A percentile compares a stretch with the other conserved stretches of the same genome.
phyloP scores from a whole-genome alignment of 1,139 yeast genomes.

The Protomyces inundatus region DNA sequence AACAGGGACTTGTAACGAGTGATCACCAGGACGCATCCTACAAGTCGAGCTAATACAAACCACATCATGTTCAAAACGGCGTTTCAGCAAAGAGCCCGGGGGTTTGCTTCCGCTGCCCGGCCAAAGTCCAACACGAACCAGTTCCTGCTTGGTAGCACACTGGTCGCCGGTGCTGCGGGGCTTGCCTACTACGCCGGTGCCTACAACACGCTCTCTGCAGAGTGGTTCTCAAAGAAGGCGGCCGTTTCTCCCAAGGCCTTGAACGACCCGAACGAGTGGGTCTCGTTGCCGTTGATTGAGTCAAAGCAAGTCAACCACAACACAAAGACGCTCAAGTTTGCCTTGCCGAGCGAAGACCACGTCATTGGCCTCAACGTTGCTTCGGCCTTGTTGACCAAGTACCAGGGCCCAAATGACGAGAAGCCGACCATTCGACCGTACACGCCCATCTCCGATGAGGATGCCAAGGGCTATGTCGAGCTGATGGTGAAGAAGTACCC shows the following conservation, averaged over 20 bases:
- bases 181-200: constrained; percentile 5
- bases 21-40: too few species aligned
- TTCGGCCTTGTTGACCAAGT: constrained; percentile 74
- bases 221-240: constrained; percentile 14
- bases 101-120: background rate
- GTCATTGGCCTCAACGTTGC: constrained; percentile 77
- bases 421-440: constrained; percentile 90
- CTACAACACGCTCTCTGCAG: constrained; percentile 17
- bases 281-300: constrained; percentile 66
- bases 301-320: constrained; percentile 51
- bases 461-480: constrained; percentile 67
- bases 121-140: background rate
- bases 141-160: background rate
- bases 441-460: constrained; percentile 78
- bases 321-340: constrained; percentile 60
- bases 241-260: constrained; percentile 23
- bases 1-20: background rate
- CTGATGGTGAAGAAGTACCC: constrained; percentile 81
- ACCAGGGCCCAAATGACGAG: constrained; percentile 69
- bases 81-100: background rate
- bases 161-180: constrained; percentile 9
- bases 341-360: constrained; percentile 61
- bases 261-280: constrained; percentile 48
- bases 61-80: background rate
- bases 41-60: background rate